Evolutionary conservation across 495 filamentous ascomycete species (phyloP).

Genomic region (Neurospora africana): DNA sequence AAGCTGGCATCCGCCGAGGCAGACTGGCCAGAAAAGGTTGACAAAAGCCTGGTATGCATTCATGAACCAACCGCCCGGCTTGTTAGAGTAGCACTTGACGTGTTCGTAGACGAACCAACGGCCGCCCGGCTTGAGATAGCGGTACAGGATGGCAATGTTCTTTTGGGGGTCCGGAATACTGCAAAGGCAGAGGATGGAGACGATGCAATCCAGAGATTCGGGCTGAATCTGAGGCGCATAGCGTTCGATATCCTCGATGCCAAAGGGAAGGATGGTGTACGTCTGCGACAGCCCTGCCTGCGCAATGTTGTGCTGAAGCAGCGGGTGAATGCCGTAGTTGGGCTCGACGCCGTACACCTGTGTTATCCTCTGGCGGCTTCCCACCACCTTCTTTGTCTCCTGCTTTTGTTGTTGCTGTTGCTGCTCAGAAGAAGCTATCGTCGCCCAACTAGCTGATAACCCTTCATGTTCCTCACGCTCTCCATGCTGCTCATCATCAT

Average conservation of each 20-base stretch:
- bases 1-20: constrained; percentile 51
- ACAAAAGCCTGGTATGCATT: constrained; percentile 14
- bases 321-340: constrained; percentile 43
- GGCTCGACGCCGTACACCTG: constrained; percentile 62
- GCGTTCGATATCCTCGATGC: constrained; percentile 44
- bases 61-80: constrained; percentile 10
- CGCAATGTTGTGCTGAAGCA: constrained; percentile 35
- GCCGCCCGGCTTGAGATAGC: constrained; percentile 54
- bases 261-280: constrained; percentile 55
- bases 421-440: not conserved
- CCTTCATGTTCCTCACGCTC: not conserved
- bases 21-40: constrained; percentile 40
- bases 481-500: not conserved
- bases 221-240: constrained; percentile 21
- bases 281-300: constrained; percentile 42
- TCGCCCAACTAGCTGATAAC: not conserved
- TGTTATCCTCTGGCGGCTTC: constrained; percentile 22
- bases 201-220: constrained; percentile 55
- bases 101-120: constrained; percentile 64
- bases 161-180: constrained; percentile 52
- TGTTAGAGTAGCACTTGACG: constrained; percentile 36
- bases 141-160: constrained; percentile 49
- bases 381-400: not conserved
- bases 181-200: constrained; percentile 62
- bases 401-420: not conserved